Percentiles rank a stretch among this genome's conserved stretches.
Conservation (phyloP, 2,329 filamentous ascomycete species). For the Colletotrichum cuscutae region DNA sequence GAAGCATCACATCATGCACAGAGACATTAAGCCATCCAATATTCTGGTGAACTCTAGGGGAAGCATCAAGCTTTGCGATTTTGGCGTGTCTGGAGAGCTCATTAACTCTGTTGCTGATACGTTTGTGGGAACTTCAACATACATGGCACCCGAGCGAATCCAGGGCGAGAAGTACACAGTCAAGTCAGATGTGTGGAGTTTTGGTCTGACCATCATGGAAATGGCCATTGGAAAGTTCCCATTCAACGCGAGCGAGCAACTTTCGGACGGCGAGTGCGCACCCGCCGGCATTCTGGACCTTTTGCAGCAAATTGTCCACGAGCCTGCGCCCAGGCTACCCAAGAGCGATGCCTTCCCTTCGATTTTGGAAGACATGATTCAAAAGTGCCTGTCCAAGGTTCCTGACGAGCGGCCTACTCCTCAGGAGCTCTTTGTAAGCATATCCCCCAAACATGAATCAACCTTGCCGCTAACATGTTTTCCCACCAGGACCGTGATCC, state of each 20-base stretch:
- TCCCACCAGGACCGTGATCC: conserved; percentile 81
- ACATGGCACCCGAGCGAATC: conserved; percentile 99
- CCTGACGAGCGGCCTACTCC: conserved; percentile 91
- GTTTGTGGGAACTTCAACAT: conserved; percentile 97
- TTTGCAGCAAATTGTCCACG: conserved; percentile 96
- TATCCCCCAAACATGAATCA: neutral
- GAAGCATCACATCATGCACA: conserved; percentile 97
- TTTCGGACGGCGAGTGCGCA: conserved; percentile 79
- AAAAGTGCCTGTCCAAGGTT: conserved; percentile 92
- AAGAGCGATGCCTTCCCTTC: conserved; percentile 97
- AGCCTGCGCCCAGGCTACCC: conserved; percentile 90
- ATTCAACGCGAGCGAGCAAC: conserved; percentile 79
- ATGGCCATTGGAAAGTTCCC: conserved; percentile 97
- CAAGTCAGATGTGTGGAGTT: conserved; percentile 99
- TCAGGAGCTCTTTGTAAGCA: conserved; percentile 87
- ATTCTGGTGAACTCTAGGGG: conserved; percentile 95
- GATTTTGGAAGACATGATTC: conserved; percentile 96
- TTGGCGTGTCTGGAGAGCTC: conserved; percentile 97
- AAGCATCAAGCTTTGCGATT: conserved; percentile 97
- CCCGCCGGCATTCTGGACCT: conserved; percentile 96
- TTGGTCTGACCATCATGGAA: conserved; percentile 95
- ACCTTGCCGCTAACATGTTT: conserved; percentile 39
- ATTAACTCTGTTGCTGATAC: conserved; percentile 99
- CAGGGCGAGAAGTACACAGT: conserved; percentile 97
- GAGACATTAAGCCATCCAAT: conserved; percentile 98